Percentiles rank a stretch among this genome's conserved stretches.
Conservation (phyloP, 148 eudicot species). For the Fagopyrum esculentum region DNA sequence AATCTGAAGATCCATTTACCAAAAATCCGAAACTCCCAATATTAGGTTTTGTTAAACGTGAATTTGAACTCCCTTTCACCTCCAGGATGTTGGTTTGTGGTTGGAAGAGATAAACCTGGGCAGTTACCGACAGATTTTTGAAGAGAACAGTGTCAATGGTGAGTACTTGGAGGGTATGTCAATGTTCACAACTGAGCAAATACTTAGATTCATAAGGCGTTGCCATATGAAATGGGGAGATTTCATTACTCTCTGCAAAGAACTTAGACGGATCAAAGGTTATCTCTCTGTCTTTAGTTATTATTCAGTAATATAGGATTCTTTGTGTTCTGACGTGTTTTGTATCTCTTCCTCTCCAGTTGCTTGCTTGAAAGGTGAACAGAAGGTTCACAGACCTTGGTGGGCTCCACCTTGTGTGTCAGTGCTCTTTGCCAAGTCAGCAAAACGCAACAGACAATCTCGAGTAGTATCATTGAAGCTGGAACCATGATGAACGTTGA, state of each 20-base stretch:
- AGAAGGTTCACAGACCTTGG: constrained; percentile 80
- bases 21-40: no score
- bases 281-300: neutral
- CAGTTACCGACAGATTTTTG: constrained; percentile 65
- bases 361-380: constrained; percentile 98
- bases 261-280: constrained; percentile 96
- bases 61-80: neutral
- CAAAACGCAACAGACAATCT: constrained; percentile 81
- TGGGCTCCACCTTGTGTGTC: constrained; percentile 95
- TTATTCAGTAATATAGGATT: neutral
- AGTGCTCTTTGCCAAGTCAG: constrained; percentile 54
- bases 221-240: constrained; percentile 99
- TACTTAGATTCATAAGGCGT: constrained; percentile 85
- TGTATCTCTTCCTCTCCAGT: constrained; percentile 32
- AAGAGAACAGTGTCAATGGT: constrained; percentile 88
- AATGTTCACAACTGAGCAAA: constrained; percentile 95
- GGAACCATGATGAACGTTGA: constrained; percentile 49
- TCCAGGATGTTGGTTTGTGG: constrained; percentile 95
- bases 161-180: constrained; percentile 99
- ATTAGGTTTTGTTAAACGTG: neutral
- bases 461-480: constrained; percentile 93
- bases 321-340: neutral
- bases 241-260: constrained; percentile 93
- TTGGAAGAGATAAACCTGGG: constrained; percentile 89
- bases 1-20: neutral